These are phyloP conservation scores for Chlorella sp. DNA, from an alignment of 139 green algal species.

Conservation along the genomic window DNA sequence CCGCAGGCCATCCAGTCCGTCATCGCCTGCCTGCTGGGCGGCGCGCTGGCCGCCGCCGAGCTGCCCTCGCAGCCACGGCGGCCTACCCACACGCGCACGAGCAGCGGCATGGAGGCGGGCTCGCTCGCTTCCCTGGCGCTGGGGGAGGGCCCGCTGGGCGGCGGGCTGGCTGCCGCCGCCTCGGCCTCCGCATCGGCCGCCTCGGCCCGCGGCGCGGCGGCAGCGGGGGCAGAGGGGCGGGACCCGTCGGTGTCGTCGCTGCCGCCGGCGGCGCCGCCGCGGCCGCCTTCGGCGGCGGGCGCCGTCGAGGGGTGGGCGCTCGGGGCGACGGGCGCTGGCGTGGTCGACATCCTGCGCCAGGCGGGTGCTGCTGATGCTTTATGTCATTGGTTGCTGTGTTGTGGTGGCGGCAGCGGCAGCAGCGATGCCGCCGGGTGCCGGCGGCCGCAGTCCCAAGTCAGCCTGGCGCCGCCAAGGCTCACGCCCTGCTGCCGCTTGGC, in stretches of 20 bases:
- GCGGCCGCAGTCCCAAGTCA: neutral
- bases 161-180: neutral
- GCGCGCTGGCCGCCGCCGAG: slow-evolving; percentile 18
- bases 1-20: too few species aligned
- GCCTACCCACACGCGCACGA: slow-evolving; percentile 50
- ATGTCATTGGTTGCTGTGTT: too few species aligned
- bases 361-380: neutral
- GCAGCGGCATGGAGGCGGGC: neutral
- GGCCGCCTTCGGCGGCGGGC: too few species aligned
- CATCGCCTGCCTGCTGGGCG: slow-evolving; percentile 59
- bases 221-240: too few species aligned
- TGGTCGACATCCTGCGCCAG: neutral
- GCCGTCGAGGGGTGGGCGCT: too few species aligned
- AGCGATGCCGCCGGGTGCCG: neutral
- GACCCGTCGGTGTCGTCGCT: too few species aligned
- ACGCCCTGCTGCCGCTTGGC: too few species aligned
- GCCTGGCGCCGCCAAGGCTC: slow-evolving; percentile 3
- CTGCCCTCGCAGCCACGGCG: slow-evolving; percentile 29
- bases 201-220: too few species aligned
- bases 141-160: slow-evolving; percentile 2
- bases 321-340: too few species aligned
- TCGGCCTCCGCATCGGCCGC: too few species aligned
- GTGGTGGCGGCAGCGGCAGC: neutral
- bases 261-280: too few species aligned
- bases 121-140: neutral